A percentile compares a stretch with the other conserved stretches of the same genome.
phyloP scores from a whole-genome alignment of 2,329 filamentous ascomycete species.

The Xylariaceae sp. region DNA sequence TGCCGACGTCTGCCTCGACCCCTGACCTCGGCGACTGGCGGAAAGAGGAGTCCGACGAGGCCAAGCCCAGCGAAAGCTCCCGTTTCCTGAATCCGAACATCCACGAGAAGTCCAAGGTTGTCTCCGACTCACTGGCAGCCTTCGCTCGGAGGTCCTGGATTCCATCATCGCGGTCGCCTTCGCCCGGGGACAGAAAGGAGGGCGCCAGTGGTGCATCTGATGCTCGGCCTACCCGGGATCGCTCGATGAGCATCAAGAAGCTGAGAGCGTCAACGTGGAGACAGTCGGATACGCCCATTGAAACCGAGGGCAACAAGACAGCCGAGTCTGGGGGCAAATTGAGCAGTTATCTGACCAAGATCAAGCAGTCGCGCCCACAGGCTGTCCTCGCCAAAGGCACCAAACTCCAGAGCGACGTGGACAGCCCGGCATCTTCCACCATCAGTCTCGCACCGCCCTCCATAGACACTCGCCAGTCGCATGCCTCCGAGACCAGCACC shows the following conservation, averaged over 20 bases:
- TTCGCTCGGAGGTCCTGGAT: constrained; percentile 48
- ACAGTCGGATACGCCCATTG: too few species aligned
- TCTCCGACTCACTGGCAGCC: constrained; percentile 40
- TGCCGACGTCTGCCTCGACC: constrained; percentile 37
- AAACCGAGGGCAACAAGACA: constrained; percentile 23
- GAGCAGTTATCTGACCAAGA: constrained; percentile 40
- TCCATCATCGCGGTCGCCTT: constrained; percentile 39
- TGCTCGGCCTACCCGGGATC: constrained; percentile 7
- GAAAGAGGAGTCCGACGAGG: constrained; percentile 10
- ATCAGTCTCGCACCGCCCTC: constrained; percentile 37
- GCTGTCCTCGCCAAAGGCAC: constrained; percentile 33
- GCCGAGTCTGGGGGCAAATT: constrained; percentile 28
- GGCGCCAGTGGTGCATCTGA: constrained; percentile 6
- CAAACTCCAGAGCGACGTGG: constrained; percentile 20
- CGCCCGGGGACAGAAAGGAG: constrained; percentile 29
- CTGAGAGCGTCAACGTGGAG: too few species aligned
- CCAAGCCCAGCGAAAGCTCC: constrained; percentile 7
- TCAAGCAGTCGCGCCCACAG: constrained; percentile 40
- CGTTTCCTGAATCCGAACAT: constrained; percentile 21
- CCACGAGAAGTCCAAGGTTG: constrained; percentile 29
- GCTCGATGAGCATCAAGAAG: too few species aligned
- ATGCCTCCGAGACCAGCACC: constrained; percentile 24
- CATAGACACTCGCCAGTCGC: constrained; percentile 25
- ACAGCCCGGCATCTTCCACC: constrained; percentile 40
- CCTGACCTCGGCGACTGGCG: constrained; percentile 27